A percentile compares a stretch with the other conserved stretches of the same genome.
Evolutionary conservation across 148 eudicot species (phyloP).

Genomic region (Salicornia ramosissima): DNA sequence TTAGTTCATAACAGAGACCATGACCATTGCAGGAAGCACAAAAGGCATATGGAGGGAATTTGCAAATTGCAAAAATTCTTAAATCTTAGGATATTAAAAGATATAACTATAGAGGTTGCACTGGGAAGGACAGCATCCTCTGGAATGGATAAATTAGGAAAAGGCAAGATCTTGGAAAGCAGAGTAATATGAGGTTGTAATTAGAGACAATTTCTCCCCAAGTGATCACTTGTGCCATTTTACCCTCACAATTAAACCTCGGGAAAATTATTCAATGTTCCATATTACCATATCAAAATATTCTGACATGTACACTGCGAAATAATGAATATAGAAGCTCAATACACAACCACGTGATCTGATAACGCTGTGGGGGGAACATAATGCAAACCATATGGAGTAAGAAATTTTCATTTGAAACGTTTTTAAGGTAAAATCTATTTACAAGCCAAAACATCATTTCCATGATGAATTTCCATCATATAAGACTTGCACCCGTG

Average conservation of each 20-base stretch:
- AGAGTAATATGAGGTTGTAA: background rate
- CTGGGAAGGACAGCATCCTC: background rate
- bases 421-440: background rate
- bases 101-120: background rate
- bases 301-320: background rate
- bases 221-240: background rate
- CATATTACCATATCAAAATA: background rate
- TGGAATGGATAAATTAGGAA: background rate
- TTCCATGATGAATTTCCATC: conserved; percentile 3
- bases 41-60: background rate
- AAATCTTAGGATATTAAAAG: background rate
- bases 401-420: background rate
- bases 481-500: conserved; percentile 34
- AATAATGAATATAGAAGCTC: background rate
- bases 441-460: conserved; percentile 13
- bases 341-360: conserved; percentile 1
- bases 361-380: conserved; percentile 25
- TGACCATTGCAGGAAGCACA: background rate
- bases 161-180: background rate
- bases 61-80: background rate
- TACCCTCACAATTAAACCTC: background rate
- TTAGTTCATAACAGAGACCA: too few relatives aligned
- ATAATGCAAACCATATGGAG: background rate
- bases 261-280: background rate
- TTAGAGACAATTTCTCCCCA: background rate